These are phyloP conservation scores for Madurella mycetomatis DNA, from an alignment of 2,329 filamentous ascomycete species.

Conservation along the genomic window DNA sequence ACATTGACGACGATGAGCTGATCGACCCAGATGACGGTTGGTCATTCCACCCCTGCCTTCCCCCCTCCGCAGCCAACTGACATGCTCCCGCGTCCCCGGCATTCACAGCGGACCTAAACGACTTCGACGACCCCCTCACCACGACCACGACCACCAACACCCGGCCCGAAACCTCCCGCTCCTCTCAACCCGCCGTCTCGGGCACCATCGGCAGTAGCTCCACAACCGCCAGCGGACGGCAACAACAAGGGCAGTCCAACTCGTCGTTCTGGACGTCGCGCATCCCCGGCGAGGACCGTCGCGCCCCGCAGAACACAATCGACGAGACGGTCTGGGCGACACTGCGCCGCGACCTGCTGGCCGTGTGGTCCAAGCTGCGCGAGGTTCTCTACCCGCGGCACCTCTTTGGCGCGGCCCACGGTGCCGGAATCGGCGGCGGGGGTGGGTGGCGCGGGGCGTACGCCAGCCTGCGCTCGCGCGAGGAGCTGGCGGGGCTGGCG, in stretches of 20 bases:
- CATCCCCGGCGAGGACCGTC: constrained; percentile 88
- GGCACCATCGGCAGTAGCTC: constrained; percentile 13
- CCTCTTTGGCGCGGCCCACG: constrained; percentile 68
- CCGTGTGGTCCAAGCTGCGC: constrained; percentile 96
- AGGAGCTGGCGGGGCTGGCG: constrained; percentile 58
- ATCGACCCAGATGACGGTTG: constrained; percentile 77
- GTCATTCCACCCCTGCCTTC: constrained; percentile 19
- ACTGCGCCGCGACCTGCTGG: constrained; percentile 83
- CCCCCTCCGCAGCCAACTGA: neutral
- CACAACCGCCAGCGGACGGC: neutral
- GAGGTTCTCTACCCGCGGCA: constrained; percentile 97
- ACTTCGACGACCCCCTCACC: constrained; percentile 83
- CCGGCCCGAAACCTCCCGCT: constrained; percentile 42
- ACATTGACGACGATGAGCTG: constrained; percentile 53
- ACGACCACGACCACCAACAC: constrained; percentile 56
- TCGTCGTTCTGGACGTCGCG: constrained; percentile 56
- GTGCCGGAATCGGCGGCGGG: constrained; percentile 41
- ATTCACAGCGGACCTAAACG: constrained; percentile 70
- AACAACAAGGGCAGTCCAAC: neutral
- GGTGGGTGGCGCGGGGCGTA: constrained; percentile 52
- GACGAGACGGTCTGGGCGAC: constrained; percentile 98
- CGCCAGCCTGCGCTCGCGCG: constrained; percentile 52
- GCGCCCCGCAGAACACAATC: constrained; percentile 86
- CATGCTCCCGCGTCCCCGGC: neutral
- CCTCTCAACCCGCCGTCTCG: constrained; percentile 33